Base-by-base conservation (phyloP, 768 basidiomycete genomes). In the Boletus tomentosulus region DNA sequence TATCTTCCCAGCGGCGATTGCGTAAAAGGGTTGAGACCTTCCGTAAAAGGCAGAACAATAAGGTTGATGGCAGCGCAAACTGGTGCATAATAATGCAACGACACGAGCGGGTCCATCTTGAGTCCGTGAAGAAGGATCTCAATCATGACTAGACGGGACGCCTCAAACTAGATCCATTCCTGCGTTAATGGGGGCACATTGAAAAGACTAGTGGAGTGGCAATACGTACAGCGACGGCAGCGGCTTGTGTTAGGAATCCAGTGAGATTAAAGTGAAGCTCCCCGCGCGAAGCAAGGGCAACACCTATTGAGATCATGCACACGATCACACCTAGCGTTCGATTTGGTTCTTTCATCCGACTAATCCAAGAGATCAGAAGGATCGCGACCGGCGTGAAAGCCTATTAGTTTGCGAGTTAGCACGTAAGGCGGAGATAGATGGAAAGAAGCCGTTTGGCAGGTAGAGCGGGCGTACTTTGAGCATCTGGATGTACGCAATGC, bases 41-140 rank as follows among this genome's bases (percentile, higher is more conserved):
- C 96, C 0, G 92, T 95, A 75, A 98, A 91, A 7, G 94, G 93
- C 19, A 98, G 72, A 57, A 96, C 76, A 50, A 82, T 67, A 24
- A 92, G 80, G 70, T 97, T 98, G 75, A 98, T 89, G 56, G 76
- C 69, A 0, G 96, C 93, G 69, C 96, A 98, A 48, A 98, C 91
- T 13, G 94, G 94, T 10, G 95, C 94, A 66, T 94, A 97, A 75
- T 96, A 98, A 75, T 98, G 91, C 48, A 98, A 72, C 6, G 94
- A 97, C 22, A 93, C 90, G 6, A 98, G 81, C 0, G 96, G 96
- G 66, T 97, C 93, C 95, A 98, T 98, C 74, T 97, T 97, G 65
- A 97, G 75, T 35, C 94, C 94, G 66, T 97, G 92, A 0, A 98
- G 77, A 38, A 98, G 83, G 49, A 95, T 83, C 69, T 98, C 90